phyloP scores from a whole-genome alignment of 768 basidiomycete species.

The Tricholoma bakamatsutake region DNA sequence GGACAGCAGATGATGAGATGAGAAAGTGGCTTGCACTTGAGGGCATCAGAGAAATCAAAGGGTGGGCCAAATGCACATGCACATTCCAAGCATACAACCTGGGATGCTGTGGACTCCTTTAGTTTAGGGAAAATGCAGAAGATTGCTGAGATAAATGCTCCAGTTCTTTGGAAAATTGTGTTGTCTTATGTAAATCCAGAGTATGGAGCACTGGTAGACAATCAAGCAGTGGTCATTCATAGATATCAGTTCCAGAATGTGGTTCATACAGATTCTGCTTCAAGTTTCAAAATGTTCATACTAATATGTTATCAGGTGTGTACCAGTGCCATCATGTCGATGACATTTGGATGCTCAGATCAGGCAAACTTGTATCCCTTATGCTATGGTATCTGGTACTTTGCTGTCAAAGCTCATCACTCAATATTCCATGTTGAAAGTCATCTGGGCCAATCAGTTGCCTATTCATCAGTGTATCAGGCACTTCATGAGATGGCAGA shows the following conservation, averaged over 20 bases:
- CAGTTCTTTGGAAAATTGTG: constrained; percentile 8
- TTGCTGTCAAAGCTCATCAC: constrained; percentile 12
- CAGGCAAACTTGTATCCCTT: constrained; percentile 9
- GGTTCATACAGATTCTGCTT: constrained; percentile 1
- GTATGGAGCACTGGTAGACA: background rate
- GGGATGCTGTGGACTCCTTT: no score
- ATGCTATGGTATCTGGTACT: constrained; percentile 15
- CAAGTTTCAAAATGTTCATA: background rate
- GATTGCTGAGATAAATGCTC: constrained; percentile 4
- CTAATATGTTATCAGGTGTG: constrained; percentile 4
- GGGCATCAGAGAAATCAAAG: constrained; percentile 2
- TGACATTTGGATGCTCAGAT: constrained; percentile 12
- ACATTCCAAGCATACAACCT: no score
- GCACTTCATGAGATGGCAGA: constrained; percentile 11
- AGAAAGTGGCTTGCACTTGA: constrained; percentile 8
- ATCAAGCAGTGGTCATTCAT: background rate
- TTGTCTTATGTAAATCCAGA: constrained; percentile 5
- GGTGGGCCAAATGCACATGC: background rate
- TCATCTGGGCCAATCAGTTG: constrained; percentile 12
- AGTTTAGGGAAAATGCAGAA: background rate
- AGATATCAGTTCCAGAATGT: constrained; percentile 7
- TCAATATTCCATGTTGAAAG: constrained; percentile 14
- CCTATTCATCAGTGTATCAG: constrained; percentile 10
- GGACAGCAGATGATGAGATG: constrained; percentile 2
- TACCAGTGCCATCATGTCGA: constrained; percentile 14